phyloP scores from a whole-genome alignment of 306 rosid genomes.

The Astragalus glycyphyllos region DNA sequence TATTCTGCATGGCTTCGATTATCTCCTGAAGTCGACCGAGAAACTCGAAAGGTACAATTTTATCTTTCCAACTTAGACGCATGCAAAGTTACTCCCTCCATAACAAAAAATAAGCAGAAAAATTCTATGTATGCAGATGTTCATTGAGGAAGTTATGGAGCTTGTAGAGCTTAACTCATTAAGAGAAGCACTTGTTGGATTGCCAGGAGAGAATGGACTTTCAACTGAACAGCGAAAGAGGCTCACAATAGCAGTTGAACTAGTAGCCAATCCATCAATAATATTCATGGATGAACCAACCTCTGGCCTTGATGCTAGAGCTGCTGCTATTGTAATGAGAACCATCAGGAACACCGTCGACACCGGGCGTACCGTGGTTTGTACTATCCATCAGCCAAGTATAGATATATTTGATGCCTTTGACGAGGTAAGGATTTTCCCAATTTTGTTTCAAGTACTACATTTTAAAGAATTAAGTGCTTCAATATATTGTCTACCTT shows the following conservation, averaged over 20 bases:
- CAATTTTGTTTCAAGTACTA: background rate
- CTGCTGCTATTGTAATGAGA: constrained; percentile 49
- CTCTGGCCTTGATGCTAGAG: constrained; percentile 49
- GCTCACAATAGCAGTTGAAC: constrained; percentile 55
- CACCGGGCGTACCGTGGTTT: constrained; percentile 43
- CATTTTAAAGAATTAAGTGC: background rate
- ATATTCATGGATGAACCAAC: constrained; percentile 43
- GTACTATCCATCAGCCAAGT: constrained; percentile 47
- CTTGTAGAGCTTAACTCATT: constrained; percentile 51
- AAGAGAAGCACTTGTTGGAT: constrained; percentile 52
- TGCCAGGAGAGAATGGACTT: constrained; percentile 50
- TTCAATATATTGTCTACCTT: background rate
- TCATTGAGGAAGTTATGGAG: constrained; percentile 57
- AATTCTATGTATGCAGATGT: constrained; percentile 35
- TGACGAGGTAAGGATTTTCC: constrained; percentile 40
- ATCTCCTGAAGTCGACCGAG: constrained; percentile 56
- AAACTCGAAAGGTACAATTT: constrained; percentile 56
- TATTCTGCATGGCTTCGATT: constrained; percentile 81
- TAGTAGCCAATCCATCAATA: constrained; percentile 41
- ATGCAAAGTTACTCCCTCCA: background rate
- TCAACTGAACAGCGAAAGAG: constrained; percentile 59
- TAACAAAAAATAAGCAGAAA: no score
- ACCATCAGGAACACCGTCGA: constrained; percentile 43
- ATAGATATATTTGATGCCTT: constrained; percentile 44
- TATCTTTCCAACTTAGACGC: background rate